phyloP scores from a whole-genome alignment of 805 yeast species.

The Sugiyamaella chiloensis region DNA sequence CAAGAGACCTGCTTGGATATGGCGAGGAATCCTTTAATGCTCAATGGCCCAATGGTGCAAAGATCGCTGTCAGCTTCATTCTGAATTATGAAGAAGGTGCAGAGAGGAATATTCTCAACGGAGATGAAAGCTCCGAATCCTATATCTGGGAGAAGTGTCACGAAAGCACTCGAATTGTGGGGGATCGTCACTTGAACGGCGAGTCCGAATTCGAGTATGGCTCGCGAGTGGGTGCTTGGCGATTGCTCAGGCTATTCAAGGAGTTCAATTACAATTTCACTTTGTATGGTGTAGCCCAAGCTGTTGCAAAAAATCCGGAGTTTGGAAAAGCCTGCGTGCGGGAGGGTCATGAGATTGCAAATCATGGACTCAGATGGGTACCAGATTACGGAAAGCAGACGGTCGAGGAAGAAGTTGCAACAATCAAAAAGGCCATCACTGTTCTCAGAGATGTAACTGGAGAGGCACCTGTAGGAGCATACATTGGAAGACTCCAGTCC shows the following conservation, averaged over 20 bases:
- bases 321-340: slow-evolving; percentile 37
- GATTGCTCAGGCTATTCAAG: slow-evolving; percentile 35
- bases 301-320: slow-evolving; percentile 35
- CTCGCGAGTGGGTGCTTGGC: slow-evolving; percentile 36
- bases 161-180: slow-evolving; percentile 2
- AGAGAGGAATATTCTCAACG: slow-evolving; percentile 32
- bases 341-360: slow-evolving; percentile 40
- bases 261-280: slow-evolving; percentile 35
- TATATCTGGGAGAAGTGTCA: slow-evolving; percentile 25
- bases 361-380: slow-evolving; percentile 40
- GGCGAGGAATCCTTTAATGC: slow-evolving; percentile 26
- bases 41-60: slow-evolving; percentile 35
- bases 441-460: slow-evolving; percentile 33
- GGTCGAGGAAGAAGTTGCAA: slow-evolving; percentile 35
- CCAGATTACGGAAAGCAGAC: slow-evolving; percentile 29
- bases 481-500: slow-evolving; percentile 34
- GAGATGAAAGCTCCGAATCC: slow-evolving; percentile 31
- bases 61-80: slow-evolving; percentile 34
- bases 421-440: slow-evolving; percentile 33
- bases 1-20: slow-evolving; percentile 31
- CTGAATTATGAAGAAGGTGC: slow-evolving; percentile 39
- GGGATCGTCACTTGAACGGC: slow-evolving; percentile 22
- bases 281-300: slow-evolving; percentile 39
- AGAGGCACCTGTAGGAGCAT: slow-evolving; percentile 38
- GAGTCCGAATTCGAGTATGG: slow-evolving; percentile 38